Evolutionary conservation across 2,329 filamentous ascomycete species (phyloP).

Genomic region (Colletotrichum sp.): DNA sequence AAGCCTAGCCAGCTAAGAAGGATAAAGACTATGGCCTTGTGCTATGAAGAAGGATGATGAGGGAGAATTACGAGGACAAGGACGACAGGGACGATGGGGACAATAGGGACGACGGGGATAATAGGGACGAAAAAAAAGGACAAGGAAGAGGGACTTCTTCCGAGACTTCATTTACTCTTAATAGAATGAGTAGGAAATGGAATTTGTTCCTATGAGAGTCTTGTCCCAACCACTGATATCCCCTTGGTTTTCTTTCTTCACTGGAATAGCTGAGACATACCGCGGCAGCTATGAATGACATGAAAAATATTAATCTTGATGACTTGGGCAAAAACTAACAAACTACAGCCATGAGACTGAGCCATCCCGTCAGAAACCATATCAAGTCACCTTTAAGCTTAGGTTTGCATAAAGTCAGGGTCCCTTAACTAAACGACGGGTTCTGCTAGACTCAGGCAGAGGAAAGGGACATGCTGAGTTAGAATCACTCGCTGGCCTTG

Average conservation of each 20-base stretch:
- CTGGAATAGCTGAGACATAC: not conserved
- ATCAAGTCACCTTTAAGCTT: not conserved
- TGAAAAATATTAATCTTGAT: accelerated
- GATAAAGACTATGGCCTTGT: no score
- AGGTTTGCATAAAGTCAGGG: not conserved
- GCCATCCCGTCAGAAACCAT: not conserved
- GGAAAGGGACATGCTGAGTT: not conserved
- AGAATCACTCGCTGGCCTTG: not conserved
- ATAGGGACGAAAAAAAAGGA: not conserved
- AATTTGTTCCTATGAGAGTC: not conserved
- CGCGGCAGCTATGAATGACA: not conserved
- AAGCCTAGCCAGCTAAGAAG: no score
- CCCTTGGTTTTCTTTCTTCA: not conserved
- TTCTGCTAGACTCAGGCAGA: not conserved
- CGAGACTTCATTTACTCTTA: not conserved
- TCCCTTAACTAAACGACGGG: not conserved
- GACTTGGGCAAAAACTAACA: not conserved
- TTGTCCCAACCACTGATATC: not conserved
- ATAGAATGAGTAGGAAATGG: not conserved
- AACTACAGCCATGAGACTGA: not conserved
- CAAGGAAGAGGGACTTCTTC: not conserved
- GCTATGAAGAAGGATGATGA: not conserved
- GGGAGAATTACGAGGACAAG: not conserved
- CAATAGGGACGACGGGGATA: not conserved
- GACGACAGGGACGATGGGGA: not conserved